These are phyloP conservation scores for Sporothrix inflata DNA, from an alignment of 2,329 filamentous ascomycete genomes.

Conservation along the genomic window DNA sequence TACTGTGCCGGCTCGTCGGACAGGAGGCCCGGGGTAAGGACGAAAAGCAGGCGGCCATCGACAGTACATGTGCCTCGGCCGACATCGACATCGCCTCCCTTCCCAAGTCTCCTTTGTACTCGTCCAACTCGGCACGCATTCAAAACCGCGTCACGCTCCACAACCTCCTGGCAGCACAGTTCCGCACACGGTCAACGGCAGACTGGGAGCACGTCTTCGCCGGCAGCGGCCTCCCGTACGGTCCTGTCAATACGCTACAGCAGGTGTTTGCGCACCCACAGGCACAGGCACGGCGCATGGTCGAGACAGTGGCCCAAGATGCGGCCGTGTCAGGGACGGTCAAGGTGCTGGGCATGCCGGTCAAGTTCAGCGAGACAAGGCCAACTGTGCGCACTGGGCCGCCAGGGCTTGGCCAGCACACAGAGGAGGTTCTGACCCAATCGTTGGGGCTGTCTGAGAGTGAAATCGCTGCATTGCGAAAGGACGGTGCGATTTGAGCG, in stretches of 20 bases:
- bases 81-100: neutral
- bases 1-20: neutral
- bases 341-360: slow-evolving; percentile 23
- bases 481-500: neutral
- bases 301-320: neutral
- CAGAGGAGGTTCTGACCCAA: neutral
- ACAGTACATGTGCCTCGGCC: neutral
- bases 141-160: neutral
- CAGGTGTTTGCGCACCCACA: slow-evolving; percentile 26
- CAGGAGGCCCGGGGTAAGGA: neutral
- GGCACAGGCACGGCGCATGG: slow-evolving; percentile 24
- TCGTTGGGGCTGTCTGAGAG: neutral
- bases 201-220: slow-evolving; percentile 1
- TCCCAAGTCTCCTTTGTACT: neutral
- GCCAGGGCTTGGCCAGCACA: slow-evolving; percentile 3
- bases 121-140: slow-evolving; percentile 7
- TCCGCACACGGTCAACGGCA: neutral
- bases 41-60: neutral
- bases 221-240: neutral
- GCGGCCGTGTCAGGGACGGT: slow-evolving; percentile 17
- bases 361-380: slow-evolving; percentile 29
- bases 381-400: slow-evolving; percentile 7
- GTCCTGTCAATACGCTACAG: slow-evolving; percentile 18
- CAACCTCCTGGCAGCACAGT: neutral
- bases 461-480: neutral